Evolutionary conservation across 2,329 filamentous ascomycete genomes (phyloP), one percentile per base, ranked within the genome.

Genomic region (Pseudonectria foliicola): DNA sequence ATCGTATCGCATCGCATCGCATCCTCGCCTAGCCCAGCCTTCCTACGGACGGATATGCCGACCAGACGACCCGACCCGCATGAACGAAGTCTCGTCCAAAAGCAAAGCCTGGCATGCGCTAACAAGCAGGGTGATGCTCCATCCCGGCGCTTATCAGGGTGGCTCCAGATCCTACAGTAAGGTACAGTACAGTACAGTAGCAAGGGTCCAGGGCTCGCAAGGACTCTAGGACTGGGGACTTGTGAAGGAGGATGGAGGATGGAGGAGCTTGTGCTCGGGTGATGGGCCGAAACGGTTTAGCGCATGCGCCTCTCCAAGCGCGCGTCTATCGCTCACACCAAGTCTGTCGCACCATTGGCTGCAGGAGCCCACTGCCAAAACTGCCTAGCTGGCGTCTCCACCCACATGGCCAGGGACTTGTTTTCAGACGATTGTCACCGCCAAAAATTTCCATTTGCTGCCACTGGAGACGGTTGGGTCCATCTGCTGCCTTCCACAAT

Each of bases 361-460:
- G 33, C 24, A 25, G 42, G 41, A 44, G 44, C 15, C 39, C 35
- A 36, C 37, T n/a, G n/a, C n/a, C n/a, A n/a, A n/a, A n/a, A n/a
- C n/a, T n/a, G n/a, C 38, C 36, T 18, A 18, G 29, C 10, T 10
- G 14, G 10, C 15, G 18, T 28, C 34, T 35, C 42, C 44, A 42
- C 38, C n/a, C 25, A 33, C 27, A 33, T 39, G 29, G 4, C 13
- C 30, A 44, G 38, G 39, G 39, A 41, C 34, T 41, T 35, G 26
- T 44, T 49, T 50, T 52, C 28, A 38, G 43, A 52, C 48, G 32
- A 34, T 25, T 27, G 47, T 46, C 48, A 50, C 49, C 49, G 46
- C 48, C 50, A 53, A 53, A 53, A 53, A 37, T 34, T 35, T 45
- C 48, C 34, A 37, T 38, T 27, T 27, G 18, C 31, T 14, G 37